A percentile compares a stretch with the other conserved stretches of the same genome.
These are phyloP conservation scores for Globisporangium rhizosaccharum DNA, from an alignment of 352 stramenopile species.

Conservation along the genomic window DNA sequence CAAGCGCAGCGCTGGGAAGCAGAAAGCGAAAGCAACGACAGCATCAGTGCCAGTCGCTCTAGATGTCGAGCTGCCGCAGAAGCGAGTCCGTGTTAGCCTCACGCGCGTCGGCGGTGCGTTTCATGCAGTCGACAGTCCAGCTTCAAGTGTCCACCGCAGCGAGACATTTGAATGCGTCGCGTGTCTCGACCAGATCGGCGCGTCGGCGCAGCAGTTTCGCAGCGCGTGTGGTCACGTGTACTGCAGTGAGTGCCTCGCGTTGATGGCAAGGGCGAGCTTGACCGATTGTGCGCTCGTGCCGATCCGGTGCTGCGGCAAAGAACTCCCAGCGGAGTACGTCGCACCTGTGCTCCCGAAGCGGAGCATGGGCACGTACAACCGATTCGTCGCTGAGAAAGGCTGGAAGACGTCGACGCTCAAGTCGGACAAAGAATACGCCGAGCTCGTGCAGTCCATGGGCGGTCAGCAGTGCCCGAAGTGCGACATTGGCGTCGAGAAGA, in stretches of 20 bases:
- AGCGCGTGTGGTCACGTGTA: constrained; percentile 56
- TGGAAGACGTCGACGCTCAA: constrained; percentile 40
- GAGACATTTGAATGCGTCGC: no score
- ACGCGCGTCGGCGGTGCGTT: no score
- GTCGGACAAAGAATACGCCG: constrained; percentile 59
- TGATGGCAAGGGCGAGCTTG: constrained; percentile 47
- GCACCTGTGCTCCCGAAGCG: constrained; percentile 22
- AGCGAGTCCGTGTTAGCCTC: no score
- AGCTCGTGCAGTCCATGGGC: constrained; percentile 22
- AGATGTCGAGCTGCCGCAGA: no score
- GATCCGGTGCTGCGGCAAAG: constrained; percentile 65
- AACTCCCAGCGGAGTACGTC: constrained; percentile 66
- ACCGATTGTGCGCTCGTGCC: constrained; percentile 33
- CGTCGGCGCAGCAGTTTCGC: not conserved
- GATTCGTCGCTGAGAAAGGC: constrained; percentile 49
- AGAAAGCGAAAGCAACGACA: not conserved
- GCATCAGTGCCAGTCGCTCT: no score
- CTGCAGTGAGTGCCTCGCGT: constrained; percentile 44
- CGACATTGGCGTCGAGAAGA: constrained; percentile 54
- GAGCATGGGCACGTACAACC: constrained; percentile 39
- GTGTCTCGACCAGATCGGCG: not conserved
- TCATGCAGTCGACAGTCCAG: no score
- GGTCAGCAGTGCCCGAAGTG: constrained; percentile 64
- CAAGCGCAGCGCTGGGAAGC: not conserved
- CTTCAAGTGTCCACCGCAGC: no score